These are phyloP conservation scores for Spergularia marina DNA, from an alignment of 148 eudicot genomes.

Conservation along the genomic window DNA sequence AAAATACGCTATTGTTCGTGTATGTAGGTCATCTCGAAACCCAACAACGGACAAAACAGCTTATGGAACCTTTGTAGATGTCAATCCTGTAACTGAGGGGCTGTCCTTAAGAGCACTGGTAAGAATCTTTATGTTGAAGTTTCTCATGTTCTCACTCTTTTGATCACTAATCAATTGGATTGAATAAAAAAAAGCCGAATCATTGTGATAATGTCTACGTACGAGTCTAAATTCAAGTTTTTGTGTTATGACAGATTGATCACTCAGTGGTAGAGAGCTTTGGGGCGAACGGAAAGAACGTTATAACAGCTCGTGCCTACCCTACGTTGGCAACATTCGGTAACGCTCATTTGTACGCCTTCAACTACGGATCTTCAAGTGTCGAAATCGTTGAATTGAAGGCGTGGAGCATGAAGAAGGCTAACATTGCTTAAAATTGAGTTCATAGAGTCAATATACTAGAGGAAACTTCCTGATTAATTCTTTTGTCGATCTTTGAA, in stretches of 20 bases:
- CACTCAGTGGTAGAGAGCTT: conserved; percentile 42
- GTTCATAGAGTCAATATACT: background rate
- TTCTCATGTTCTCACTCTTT: too few species aligned
- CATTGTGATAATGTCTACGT: too few species aligned
- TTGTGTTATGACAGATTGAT: conserved; percentile 28
- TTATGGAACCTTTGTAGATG: conserved; percentile 39
- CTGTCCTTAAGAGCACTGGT: conserved; percentile 37
- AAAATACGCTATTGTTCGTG: background rate
- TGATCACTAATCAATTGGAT: too few species aligned
- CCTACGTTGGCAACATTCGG: conserved; percentile 30
- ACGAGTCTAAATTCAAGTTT: background rate
- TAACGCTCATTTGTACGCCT: conserved; percentile 28
- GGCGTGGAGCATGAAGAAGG: conserved; percentile 43
- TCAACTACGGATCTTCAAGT: conserved; percentile 27
- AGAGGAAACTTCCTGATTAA: background rate
- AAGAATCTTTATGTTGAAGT: background rate
- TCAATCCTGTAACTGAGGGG: conserved; percentile 28
- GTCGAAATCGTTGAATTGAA: conserved; percentile 25
- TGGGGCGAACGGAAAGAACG: conserved; percentile 35
- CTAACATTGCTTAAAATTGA: conserved; percentile 22
- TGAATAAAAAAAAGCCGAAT: too few species aligned
- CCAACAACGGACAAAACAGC: conserved; percentile 27
- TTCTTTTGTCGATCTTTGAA: background rate
- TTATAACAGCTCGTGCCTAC: conserved; percentile 36
- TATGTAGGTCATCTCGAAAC: conserved; percentile 32